Evolutionary conservation across 2,329 filamentous ascomycete genomes (phyloP).

Genomic region (Colletotrichum chlorophyti): DNA sequence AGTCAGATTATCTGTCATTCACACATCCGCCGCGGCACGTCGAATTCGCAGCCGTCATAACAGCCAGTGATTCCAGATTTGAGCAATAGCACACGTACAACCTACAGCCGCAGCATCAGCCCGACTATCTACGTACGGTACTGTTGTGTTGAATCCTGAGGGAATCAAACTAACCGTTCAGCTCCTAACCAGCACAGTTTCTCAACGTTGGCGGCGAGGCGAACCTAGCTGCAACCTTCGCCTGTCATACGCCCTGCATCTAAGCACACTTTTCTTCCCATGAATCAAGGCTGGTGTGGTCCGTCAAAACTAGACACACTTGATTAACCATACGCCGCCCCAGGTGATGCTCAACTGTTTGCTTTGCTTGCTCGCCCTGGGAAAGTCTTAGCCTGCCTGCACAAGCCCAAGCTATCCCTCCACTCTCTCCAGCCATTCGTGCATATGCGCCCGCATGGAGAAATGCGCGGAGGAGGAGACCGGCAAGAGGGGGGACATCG

Average conservation of each 20-base stretch:
- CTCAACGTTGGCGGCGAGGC: slow-evolving; percentile 1
- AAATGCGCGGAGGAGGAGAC: slow-evolving; percentile 12
- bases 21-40: background rate
- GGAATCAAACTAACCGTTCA: slow-evolving; percentile 1
- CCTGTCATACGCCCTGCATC: background rate
- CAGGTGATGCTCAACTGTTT: background rate
- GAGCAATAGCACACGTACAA: background rate
- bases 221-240: background rate
- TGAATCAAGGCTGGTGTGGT: background rate
- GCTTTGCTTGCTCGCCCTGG: slow-evolving; percentile 9
- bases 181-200: background rate
- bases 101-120: slow-evolving; percentile 1
- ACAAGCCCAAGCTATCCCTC: slow-evolving; percentile 13
- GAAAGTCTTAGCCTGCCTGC: slow-evolving; percentile 14
- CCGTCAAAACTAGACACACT: background rate
- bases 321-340: slow-evolving; percentile 1
- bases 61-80: background rate
- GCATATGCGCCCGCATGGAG: slow-evolving; percentile 22
- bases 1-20: slow-evolving; percentile 8
- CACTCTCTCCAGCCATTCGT: slow-evolving; percentile 18
- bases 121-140: slow-evolving; percentile 5
- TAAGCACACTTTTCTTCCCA: slow-evolving; percentile 1
- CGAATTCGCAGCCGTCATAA: background rate
- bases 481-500: too few relatives aligned
- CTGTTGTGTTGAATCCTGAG: background rate